Evolutionary conservation across 2,329 filamentous ascomycete species (phyloP).

Genomic region (Scortechinia acanthostroma): DNA sequence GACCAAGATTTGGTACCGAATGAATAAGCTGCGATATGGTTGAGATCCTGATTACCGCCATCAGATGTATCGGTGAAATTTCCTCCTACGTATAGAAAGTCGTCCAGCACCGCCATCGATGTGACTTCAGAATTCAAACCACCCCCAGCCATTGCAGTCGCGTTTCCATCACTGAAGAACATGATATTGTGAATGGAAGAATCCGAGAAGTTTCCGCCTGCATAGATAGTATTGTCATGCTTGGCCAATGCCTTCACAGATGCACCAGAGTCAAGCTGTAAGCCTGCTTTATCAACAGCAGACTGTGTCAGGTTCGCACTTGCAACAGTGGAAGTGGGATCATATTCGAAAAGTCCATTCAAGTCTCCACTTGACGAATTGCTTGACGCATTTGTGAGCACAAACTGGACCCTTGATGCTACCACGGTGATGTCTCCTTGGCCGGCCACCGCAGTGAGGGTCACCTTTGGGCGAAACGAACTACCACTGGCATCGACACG

Average conservation of each 20-base stretch:
- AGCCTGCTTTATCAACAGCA: slow-evolving; percentile 50
- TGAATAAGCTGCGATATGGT: slow-evolving; percentile 53
- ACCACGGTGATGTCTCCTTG: slow-evolving; percentile 71
- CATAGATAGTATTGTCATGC: slow-evolving; percentile 42
- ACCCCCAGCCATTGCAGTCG: slow-evolving; percentile 41
- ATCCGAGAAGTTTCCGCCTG: slow-evolving; percentile 57
- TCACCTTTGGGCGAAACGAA: slow-evolving; percentile 75
- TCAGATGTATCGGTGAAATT: slow-evolving; percentile 58
- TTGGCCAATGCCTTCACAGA: slow-evolving; percentile 41
- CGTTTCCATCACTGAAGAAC: slow-evolving; percentile 39
- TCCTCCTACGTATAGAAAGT: slow-evolving; percentile 56
- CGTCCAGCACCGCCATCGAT: slow-evolving; percentile 42
- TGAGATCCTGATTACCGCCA: slow-evolving; percentile 39
- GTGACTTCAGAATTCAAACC: slow-evolving; percentile 58
- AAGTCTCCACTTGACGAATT: slow-evolving; percentile 40
- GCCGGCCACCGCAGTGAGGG: slow-evolving; percentile 60
- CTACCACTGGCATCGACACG: slow-evolving; percentile 69
- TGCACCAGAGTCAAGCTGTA: slow-evolving; percentile 40
- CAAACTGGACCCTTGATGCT: slow-evolving; percentile 51
- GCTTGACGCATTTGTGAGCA: slow-evolving; percentile 20
- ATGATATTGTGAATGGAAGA: slow-evolving; percentile 53
- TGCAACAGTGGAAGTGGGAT: slow-evolving; percentile 39
- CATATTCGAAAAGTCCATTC: slow-evolving; percentile 66
- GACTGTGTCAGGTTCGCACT: slow-evolving; percentile 45
- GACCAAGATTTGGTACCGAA: slow-evolving; percentile 47